Conservation (phyloP, 768 basidiomycete genomes). For the Termitomyces sp. region DNA sequence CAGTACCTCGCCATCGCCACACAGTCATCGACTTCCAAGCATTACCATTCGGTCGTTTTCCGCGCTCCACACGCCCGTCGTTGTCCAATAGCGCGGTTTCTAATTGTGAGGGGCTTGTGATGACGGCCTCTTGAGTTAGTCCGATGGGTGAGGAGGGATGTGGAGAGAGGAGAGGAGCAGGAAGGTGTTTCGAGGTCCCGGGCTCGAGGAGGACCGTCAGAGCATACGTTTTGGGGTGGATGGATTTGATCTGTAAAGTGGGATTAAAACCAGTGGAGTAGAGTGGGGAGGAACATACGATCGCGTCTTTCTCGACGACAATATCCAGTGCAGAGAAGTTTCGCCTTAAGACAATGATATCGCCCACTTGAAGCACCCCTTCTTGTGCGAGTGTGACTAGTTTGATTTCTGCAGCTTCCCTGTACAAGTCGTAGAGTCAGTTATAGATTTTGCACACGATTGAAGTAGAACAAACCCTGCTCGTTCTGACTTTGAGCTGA, state of each 20-base stretch:
- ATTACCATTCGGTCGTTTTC: constrained; percentile 39
- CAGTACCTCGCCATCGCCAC: constrained; percentile 42
- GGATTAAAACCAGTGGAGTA: not conserved
- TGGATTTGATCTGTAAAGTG: constrained; percentile 26
- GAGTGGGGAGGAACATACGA: not conserved
- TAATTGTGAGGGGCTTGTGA: constrained; percentile 42
- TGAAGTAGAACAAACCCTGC: constrained; percentile 27
- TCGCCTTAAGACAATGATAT: constrained; percentile 50
- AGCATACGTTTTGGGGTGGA: constrained; percentile 35
- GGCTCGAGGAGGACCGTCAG: constrained; percentile 40
- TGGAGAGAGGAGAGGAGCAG: constrained; percentile 27
- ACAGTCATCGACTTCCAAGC: constrained; percentile 56
- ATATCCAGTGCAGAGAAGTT: constrained; percentile 34
- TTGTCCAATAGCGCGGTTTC: constrained; percentile 48
- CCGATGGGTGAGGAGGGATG: constrained; percentile 22
- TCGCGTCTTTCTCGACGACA: constrained; percentile 24
- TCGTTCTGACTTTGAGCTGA: not conserved
- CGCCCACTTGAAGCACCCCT: constrained; percentile 42
- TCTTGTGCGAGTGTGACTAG: constrained; percentile 39
- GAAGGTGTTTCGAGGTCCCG: constrained; percentile 31
- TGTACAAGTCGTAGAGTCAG: constrained; percentile 9
- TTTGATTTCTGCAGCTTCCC: constrained; percentile 39
- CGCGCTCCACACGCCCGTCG: constrained; percentile 41
- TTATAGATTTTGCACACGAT: not conserved
- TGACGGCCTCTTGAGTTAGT: constrained; percentile 28